Conservation (phyloP, 129 eudicot species). For the Arctium lappa region DNA sequence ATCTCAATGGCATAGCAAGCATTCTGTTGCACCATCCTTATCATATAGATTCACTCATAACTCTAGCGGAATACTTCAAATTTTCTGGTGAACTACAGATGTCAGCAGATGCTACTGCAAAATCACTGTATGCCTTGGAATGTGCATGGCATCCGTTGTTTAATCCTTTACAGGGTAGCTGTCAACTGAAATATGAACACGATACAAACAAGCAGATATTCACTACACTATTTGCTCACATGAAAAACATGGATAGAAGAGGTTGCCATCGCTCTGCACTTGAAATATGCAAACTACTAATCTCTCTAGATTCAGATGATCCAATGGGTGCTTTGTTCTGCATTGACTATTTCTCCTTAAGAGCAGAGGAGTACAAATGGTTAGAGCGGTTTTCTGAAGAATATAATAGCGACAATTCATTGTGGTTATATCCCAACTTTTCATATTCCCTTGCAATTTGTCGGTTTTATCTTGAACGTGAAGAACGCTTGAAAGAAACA, state of each 20-base stretch:
- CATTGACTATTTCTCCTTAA: conserved; percentile 72
- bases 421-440: conserved; percentile 86
- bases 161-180: conserved; percentile 59
- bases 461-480: conserved; percentile 75
- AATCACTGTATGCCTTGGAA: conserved; percentile 86
- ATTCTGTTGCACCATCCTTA: conserved; percentile 78
- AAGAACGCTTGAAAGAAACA: conserved; percentile 13
- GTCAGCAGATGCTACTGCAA: conserved; percentile 79
- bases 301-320: conserved; percentile 87
- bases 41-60: conserved; percentile 81
- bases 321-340: conserved; percentile 81
- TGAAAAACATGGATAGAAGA: conserved; percentile 94
- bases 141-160: conserved; percentile 94
- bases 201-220: conserved; percentile 68
- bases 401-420: conserved; percentile 57
- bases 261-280: conserved; percentile 97
- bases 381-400: conserved; percentile 75
- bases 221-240: conserved; percentile 66
- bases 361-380: conserved; percentile 91
- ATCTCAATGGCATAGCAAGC: conserved; percentile 75
- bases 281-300: conserved; percentile 76
- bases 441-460: conserved; percentile 78
- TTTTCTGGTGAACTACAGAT: conserved; percentile 89
- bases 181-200: conserved; percentile 60
- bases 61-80: conserved; percentile 80